These are phyloP conservation scores for Acephala macrosclerotiorum DNA, from an alignment of 2,329 filamentous ascomycete genomes.

Conservation along the genomic window DNA sequence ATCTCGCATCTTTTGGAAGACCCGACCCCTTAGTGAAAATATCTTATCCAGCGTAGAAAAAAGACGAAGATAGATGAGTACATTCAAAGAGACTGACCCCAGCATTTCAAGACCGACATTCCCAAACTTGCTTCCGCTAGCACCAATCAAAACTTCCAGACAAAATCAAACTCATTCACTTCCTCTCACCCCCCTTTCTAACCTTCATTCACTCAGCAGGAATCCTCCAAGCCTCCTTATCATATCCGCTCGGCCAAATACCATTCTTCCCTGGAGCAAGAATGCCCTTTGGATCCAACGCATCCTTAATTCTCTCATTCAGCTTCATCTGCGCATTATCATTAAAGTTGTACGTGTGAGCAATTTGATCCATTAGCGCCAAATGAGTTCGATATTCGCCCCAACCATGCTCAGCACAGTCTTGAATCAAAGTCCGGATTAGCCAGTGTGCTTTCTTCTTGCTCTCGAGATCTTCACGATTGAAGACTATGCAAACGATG, in stretches of 20 bases:
- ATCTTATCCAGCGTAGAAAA: too few relatives aligned
- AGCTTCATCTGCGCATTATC: conserved; percentile 50
- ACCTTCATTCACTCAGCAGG: too few relatives aligned
- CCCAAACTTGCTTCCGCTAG: too few relatives aligned
- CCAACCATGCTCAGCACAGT: conserved; percentile 50
- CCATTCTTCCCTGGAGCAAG: conserved; percentile 54
- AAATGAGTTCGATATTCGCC: conserved; percentile 56
- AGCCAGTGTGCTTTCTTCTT: conserved; percentile 48
- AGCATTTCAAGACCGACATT: too few relatives aligned
- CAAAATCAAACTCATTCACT: too few relatives aligned
- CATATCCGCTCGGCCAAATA: conserved; percentile 33
- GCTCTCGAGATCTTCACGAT: conserved; percentile 50
- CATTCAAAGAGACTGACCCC: too few relatives aligned
- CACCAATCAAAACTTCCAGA: too few relatives aligned
- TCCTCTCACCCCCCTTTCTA: too few relatives aligned
- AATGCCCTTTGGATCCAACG: conserved; percentile 55
- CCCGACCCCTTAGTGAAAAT: too few relatives aligned
- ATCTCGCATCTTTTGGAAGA: too few relatives aligned
- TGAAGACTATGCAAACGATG: conserved; percentile 60
- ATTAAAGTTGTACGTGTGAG: conserved; percentile 51
- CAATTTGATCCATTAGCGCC: conserved; percentile 53
- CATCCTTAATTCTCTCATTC: conserved; percentile 54
- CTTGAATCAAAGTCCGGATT: conserved; percentile 49
- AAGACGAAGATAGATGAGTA: too few relatives aligned
- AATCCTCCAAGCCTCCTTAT: conserved; percentile 18